Percentiles rank a stretch among this genome's conserved stretches.
Evolutionary conservation across 176 grass and related monocot species (phyloP).

Genomic region (Aechmea fasciata): DNA sequence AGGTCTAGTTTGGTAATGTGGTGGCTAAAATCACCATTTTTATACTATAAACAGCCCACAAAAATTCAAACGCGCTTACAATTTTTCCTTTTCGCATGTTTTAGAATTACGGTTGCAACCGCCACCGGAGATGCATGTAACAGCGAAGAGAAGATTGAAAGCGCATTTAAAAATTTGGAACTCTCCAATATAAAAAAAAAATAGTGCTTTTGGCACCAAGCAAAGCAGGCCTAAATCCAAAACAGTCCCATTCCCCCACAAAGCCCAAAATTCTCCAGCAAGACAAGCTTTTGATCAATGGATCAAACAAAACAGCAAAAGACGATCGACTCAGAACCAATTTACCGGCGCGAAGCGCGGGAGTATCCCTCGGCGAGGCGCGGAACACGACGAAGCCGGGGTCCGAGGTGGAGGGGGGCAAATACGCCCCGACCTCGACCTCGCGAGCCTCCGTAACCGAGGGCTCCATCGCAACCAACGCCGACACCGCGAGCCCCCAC

Average conservation of each 20-base stretch:
- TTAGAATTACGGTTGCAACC: too few species aligned
- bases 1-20: too few species aligned
- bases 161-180: too few species aligned
- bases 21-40: too few species aligned
- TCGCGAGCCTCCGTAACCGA: slow-evolving; percentile 34
- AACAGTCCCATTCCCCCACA: neutral
- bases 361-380: slow-evolving; percentile 79
- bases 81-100: too few species aligned
- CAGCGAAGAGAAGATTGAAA: too few species aligned
- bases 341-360: slow-evolving; percentile 85
- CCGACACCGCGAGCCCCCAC: slow-evolving; percentile 29
- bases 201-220: too few species aligned
- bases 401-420: slow-evolving; percentile 51
- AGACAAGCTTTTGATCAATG: neutral
- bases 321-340: neutral
- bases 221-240: too few species aligned
- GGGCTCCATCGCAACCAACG: slow-evolving; percentile 31
- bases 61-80: too few species aligned
- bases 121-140: too few species aligned
- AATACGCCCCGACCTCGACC: slow-evolving; percentile 65
- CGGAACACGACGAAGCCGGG: slow-evolving; percentile 73
- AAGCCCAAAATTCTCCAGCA: neutral
- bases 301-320: neutral
- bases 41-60: too few species aligned
- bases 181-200: too few species aligned